Conservation (phyloP, 768 basidiomycete species). For the Boletus insuetus region DNA sequence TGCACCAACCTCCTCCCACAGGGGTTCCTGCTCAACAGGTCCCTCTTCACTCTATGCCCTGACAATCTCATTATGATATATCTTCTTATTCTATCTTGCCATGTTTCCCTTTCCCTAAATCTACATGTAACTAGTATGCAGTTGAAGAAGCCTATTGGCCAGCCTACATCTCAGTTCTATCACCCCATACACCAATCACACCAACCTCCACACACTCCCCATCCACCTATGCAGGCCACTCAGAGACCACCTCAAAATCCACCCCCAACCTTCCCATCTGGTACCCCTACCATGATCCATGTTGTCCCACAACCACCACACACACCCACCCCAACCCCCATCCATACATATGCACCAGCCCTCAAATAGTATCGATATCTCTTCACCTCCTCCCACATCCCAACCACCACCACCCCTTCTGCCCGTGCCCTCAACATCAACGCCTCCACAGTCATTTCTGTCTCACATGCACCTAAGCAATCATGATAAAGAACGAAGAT, state of each 20-base stretch:
- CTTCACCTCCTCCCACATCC: constrained; percentile 71
- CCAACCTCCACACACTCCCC: constrained; percentile 48
- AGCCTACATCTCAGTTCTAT: constrained; percentile 40
- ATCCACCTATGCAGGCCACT: constrained; percentile 33
- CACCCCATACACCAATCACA: constrained; percentile 35
- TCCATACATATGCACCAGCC: constrained; percentile 39
- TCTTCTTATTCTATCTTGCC: neutral
- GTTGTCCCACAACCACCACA: constrained; percentile 49
- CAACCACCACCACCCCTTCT: constrained; percentile 42
- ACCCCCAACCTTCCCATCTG: constrained; percentile 52
- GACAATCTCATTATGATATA: constrained; percentile 56
- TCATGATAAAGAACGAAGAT: constrained; percentile 60
- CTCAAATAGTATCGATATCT: constrained; percentile 44
- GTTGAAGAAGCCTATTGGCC: constrained; percentile 46
- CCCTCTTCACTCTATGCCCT: constrained; percentile 40
- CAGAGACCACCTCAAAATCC: constrained; percentile 49
- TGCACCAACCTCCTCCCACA: constrained; percentile 53
- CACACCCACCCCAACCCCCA: constrained; percentile 43
- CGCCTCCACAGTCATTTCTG: constrained; percentile 67
- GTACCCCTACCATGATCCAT: constrained; percentile 65
- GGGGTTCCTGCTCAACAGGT: constrained; percentile 47
- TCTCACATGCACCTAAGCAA: constrained; percentile 38
- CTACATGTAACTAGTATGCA: constrained; percentile 35
- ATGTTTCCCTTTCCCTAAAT: neutral
- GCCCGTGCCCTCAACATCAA: constrained; percentile 53